phyloP scores from a whole-genome alignment of 805 yeast genomes.

The Candida boleticola region DNA sequence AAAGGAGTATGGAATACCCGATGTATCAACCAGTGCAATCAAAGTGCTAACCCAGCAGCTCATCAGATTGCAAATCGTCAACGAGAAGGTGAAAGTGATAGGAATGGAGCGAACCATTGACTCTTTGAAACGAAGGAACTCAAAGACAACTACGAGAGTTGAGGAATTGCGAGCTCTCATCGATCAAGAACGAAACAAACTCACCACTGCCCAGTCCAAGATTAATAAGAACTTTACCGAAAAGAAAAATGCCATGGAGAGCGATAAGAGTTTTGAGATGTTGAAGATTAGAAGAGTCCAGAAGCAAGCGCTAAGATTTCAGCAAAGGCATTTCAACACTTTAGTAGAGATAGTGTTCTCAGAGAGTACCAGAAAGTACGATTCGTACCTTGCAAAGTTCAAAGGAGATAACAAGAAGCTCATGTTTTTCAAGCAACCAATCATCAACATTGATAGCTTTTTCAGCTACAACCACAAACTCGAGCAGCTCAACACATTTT shows the following conservation, averaged over 20 bases:
- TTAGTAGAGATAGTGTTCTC: constrained; percentile 24
- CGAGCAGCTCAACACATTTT: constrained; percentile 27
- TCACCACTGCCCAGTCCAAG: background rate
- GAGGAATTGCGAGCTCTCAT: background rate
- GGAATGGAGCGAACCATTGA: constrained; percentile 1
- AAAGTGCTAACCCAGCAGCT: constrained; percentile 4
- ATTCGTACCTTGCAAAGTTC: constrained; percentile 4
- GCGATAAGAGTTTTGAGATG: constrained; percentile 7
- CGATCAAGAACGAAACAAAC: background rate
- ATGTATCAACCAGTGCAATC: background rate
- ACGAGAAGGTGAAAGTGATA: constrained; percentile 1
- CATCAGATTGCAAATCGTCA: constrained; percentile 1
- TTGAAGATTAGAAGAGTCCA: constrained; percentile 18
- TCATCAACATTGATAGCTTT: constrained; percentile 25
- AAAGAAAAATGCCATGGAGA: constrained; percentile 1
- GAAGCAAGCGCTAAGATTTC: constrained; percentile 24
- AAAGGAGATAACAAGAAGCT: constrained; percentile 5
- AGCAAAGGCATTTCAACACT: constrained; percentile 20
- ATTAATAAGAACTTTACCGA: background rate
- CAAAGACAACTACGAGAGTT: background rate
- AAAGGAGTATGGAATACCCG: background rate
- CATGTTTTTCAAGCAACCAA: constrained; percentile 24
- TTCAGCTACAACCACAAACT: constrained; percentile 22
- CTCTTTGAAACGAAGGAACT: background rate
- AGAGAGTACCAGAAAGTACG: constrained; percentile 1